phyloP scores from a whole-genome alignment of 305 asterid species.

The Lippia alba region DNA sequence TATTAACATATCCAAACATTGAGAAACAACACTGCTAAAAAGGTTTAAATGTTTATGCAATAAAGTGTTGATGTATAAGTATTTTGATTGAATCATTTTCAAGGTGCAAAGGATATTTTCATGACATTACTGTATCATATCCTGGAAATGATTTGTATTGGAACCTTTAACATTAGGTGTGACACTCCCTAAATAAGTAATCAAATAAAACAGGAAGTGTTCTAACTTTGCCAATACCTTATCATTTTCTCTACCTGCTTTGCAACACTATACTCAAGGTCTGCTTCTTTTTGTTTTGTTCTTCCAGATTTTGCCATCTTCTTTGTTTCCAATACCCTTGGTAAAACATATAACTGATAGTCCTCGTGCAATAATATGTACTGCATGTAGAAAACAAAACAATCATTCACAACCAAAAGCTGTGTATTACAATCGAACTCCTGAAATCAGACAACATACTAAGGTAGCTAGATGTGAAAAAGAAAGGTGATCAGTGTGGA shows the following conservation, averaged over 20 bases:
- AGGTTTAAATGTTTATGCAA: conserved; percentile 4
- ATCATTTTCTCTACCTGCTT: conserved; percentile 99
- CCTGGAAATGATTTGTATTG: conserved; percentile 20
- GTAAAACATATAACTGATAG: conserved; percentile 84
- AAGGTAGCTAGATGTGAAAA: conserved; percentile 15
- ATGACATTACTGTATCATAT: conserved; percentile 15
- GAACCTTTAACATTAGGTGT: conserved; percentile 2
- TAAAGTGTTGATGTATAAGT: conserved; percentile 3
- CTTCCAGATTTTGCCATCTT: conserved; percentile 98
- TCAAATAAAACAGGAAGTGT: conserved; percentile 24
- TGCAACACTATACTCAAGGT: conserved; percentile 97
- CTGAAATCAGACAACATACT: conserved; percentile 27
- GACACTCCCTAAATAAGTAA: conserved; percentile 14
- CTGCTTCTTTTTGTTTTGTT: conserved; percentile 96
- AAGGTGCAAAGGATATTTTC: conserved; percentile 27
- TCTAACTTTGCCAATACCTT: conserved; percentile 63
- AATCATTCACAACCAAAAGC: conserved; percentile 27
- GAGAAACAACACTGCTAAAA: conserved; percentile 15
- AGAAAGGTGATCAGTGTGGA: neutral
- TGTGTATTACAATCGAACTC: conserved; percentile 18
- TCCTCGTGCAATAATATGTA: conserved; percentile 92
- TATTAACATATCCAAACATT: neutral
- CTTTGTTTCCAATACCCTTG: conserved; percentile 91
- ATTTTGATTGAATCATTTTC: neutral
- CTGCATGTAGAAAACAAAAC: conserved; percentile 50